Conservation (phyloP, 1,139 yeast genomes). For the Hemisphaericaspora xylanilytica region DNA sequence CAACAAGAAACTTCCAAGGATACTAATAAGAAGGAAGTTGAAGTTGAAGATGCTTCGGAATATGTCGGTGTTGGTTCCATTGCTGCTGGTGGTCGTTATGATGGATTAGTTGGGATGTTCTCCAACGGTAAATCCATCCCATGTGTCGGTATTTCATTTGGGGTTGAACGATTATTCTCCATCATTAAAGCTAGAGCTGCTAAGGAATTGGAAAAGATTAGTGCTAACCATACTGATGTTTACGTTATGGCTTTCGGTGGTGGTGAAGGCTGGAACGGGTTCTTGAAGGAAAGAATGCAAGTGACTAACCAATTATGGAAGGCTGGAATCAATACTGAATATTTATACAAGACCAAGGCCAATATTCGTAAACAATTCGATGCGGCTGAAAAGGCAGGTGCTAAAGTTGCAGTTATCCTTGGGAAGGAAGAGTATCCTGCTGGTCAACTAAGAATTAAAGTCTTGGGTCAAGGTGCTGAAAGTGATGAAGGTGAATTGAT, state of each 20-base stretch:
- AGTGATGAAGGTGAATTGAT: conserved; percentile 86
- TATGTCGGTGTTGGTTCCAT: conserved; percentile 98
- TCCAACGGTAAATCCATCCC: conserved; percentile 92
- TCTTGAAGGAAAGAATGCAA: conserved; percentile 85
- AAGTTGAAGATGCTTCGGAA: conserved; percentile 90
- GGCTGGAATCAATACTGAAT: conserved; percentile 87
- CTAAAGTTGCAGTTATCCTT: conserved; percentile 84
- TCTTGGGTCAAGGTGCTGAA: conserved; percentile 83
- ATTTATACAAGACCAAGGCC: conserved; percentile 86
- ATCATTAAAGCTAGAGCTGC: conserved; percentile 73
- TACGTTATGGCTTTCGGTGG: conserved; percentile 98
- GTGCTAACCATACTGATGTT: conserved; percentile 87
- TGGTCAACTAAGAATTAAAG: conserved; percentile 82
- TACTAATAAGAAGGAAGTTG: conserved; percentile 30
- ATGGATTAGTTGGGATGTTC: conserved; percentile 94
- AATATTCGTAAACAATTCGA: conserved; percentile 95
- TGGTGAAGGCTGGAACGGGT: conserved; percentile 93
- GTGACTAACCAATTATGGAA: conserved; percentile 81
- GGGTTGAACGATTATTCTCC: conserved; percentile 92
- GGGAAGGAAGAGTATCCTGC: conserved; percentile 90
- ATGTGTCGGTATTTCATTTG: conserved; percentile 95
- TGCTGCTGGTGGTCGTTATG: conserved; percentile 99
- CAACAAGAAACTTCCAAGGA: conserved; percentile 1
- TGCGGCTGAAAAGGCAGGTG: conserved; percentile 94
- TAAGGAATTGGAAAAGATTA: conserved; percentile 53